Base-by-base conservation (phyloP, 352 stramenopile genomes). In the Globisporangium carolinianum region DNA sequence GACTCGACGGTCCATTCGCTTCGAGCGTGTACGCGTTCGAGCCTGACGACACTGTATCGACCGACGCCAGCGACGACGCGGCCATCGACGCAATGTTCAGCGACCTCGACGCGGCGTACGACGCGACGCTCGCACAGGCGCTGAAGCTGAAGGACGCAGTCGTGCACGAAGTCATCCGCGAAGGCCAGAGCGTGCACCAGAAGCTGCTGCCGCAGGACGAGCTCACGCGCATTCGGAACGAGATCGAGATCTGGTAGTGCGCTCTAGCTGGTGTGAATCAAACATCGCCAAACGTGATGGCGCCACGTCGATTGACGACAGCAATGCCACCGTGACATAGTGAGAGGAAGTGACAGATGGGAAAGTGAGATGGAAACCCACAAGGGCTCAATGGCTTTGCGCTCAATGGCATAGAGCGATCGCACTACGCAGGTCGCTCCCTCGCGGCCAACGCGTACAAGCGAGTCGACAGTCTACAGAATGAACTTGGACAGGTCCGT, bases 401-500 rank as follows among this genome's bases (percentile, higher is more conserved):
- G 24, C 24, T 32, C 24, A 32, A 32, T 32, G 24, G 2, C 1
- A 1, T 3, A 32, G 24, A 32, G 24, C 24, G 24, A 32, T 3
- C 24, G 24, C 24, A 32, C 24, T 32, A 32, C 24, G 24, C 24
- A 32, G 24, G 24, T 32, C 24, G 2, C 24, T 32, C 24, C 24
- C 24, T 60, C 37, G 50, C 8, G 15, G 12, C 42, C 7, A 12
- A 15, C 42, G 11, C 42, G n/a, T 15, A 15, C 42, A 43, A 4
- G 10, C 32, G 53, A 35, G 17, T 58, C 14, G 15, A 24, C 14
- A 32, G 54, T 76, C 76, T 97, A 99, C 69, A 99, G 86, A 81
- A 99, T 99, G 75, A 98, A 99, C 80, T 98, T 98, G 58, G 94
- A 98, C 39, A 99, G 84, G 71, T 99, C 96, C 60, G 85, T 96